Percentiles rank a stretch among this genome's conserved stretches.
Evolutionary conservation across 306 rosid species (phyloP).

Genomic region (Vachellia pachyceras): DNA sequence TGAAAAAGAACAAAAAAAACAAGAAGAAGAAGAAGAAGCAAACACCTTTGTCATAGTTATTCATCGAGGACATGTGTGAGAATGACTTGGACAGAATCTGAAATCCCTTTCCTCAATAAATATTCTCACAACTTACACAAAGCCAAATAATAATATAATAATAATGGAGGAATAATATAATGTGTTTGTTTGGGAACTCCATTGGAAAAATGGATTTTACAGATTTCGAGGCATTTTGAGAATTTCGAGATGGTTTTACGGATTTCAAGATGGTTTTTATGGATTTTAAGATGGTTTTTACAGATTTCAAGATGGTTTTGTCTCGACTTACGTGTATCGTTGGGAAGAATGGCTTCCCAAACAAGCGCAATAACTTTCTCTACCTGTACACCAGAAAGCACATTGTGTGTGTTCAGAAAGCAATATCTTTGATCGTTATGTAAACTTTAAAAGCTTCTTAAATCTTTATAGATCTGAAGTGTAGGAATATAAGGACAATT

Average conservation of each 20-base stretch:
- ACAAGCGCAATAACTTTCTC: too few species aligned
- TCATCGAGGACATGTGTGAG: background rate
- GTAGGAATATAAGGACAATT: slow-evolving; percentile 37
- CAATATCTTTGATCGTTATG: slow-evolving; percentile 2
- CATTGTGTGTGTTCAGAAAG: background rate
- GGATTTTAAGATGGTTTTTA: too few species aligned
- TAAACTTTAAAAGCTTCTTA: background rate
- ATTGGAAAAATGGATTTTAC: too few species aligned
- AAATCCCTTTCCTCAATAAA: background rate
- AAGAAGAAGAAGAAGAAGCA: background rate
- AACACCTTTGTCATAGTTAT: background rate
- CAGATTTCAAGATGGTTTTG: too few species aligned
- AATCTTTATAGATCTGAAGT: slow-evolving; percentile 4
- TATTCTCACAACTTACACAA: background rate
- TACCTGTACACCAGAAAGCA: background rate
- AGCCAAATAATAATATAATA: background rate
- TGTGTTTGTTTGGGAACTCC: too few species aligned
- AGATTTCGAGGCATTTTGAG: too few species aligned
- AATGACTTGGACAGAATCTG: background rate
- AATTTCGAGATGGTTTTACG: too few species aligned
- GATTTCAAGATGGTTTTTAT: too few species aligned
- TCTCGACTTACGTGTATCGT: too few species aligned
- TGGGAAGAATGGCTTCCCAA: too few species aligned
- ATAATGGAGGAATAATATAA: background rate
- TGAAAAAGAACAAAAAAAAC: background rate